Evolutionary conservation across 2,329 filamentous ascomycete species (phyloP).

Genomic region (Sodiomyces alkalinus): DNA sequence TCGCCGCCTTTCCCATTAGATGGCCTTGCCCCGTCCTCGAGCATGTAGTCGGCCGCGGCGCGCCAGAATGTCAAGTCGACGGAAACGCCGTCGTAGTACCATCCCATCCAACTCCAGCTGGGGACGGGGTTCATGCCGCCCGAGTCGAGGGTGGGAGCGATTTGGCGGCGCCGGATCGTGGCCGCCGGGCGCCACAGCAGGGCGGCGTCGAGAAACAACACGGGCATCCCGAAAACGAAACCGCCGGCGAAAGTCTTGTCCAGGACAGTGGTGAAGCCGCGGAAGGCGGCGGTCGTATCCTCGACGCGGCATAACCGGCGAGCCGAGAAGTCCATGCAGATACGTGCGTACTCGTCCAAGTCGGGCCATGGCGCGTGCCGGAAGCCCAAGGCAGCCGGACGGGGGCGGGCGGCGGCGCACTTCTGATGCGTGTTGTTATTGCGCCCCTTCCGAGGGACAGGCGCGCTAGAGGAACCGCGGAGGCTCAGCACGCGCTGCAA

Average conservation of each 20-base stretch:
- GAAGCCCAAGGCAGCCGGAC: constrained; percentile 19
- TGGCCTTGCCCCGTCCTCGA: neutral
- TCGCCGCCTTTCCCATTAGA: constrained; percentile 1
- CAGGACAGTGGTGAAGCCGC: constrained; percentile 25
- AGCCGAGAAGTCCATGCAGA: constrained; percentile 26
- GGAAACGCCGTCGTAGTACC: constrained; percentile 28
- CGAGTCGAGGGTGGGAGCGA: constrained; percentile 14
- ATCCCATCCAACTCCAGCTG: constrained; percentile 32
- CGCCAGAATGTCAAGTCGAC: constrained; percentile 26
- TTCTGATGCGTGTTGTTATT: constrained; percentile 10
- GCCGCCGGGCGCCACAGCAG: constrained; percentile 29
- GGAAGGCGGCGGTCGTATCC: constrained; percentile 26
- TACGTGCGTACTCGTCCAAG: constrained; percentile 27
- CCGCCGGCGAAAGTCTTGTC: constrained; percentile 25
- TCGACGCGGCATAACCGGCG: constrained; percentile 22
- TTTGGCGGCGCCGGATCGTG: constrained; percentile 22
- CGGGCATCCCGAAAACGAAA: constrained; percentile 29
- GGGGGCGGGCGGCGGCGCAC: constrained; percentile 17
- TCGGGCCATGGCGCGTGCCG: constrained; percentile 28
- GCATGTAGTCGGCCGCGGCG: constrained; percentile 26
- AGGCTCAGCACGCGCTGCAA: constrained; percentile 2
- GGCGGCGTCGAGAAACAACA: constrained; percentile 28
- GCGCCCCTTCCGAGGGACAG: constrained; percentile 2
- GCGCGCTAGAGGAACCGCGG: neutral
- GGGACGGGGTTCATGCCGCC: constrained; percentile 15